Evolutionary conservation across 495 filamentous ascomycete species (phyloP).

Genomic region (Aspergillus incahuasiensis): DNA sequence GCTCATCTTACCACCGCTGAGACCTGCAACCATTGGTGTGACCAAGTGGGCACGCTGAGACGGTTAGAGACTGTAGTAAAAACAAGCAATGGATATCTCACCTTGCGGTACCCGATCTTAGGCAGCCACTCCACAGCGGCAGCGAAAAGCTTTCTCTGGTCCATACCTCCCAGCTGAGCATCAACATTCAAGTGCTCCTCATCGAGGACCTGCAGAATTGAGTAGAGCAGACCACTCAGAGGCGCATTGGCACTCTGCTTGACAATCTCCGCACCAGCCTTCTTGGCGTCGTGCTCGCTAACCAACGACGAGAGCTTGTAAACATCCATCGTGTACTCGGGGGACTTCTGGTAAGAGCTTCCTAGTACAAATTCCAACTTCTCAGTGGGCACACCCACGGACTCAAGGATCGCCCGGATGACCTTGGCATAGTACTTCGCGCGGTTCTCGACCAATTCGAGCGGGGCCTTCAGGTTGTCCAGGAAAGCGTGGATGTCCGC

Average conservation of each 20-base stretch:
- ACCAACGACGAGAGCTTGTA: constrained; percentile 35
- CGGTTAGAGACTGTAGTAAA: background rate
- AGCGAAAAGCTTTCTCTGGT: constrained; percentile 88
- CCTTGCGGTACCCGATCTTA: constrained; percentile 47
- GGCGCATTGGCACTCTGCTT: constrained; percentile 78
- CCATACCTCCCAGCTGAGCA: constrained; percentile 61
- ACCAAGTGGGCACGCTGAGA: constrained; percentile 72
- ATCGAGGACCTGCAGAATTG: constrained; percentile 77
- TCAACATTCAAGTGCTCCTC: constrained; percentile 87
- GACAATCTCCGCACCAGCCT: constrained; percentile 87
- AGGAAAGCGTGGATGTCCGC: constrained; percentile 61
- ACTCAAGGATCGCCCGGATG: constrained; percentile 61
- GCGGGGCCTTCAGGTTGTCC: constrained; percentile 43
- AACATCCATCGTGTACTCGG: constrained; percentile 40
- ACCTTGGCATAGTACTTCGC: constrained; percentile 66
- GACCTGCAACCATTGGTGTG: constrained; percentile 84
- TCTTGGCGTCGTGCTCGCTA: constrained; percentile 59
- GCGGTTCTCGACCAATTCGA: constrained; percentile 79
- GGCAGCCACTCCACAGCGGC: constrained; percentile 58
- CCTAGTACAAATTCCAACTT: constrained; percentile 82
- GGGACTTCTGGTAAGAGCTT: constrained; percentile 65
- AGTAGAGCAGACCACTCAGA: constrained; percentile 75
- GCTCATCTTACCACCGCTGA: constrained; percentile 80
- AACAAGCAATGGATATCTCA: constrained; percentile 3
- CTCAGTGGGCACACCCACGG: constrained; percentile 65